Percentiles rank a stretch among this genome's conserved stretches.
phyloP scores from a whole-genome alignment of 208 protist species.

The Entamoeba histolytica region DNA sequence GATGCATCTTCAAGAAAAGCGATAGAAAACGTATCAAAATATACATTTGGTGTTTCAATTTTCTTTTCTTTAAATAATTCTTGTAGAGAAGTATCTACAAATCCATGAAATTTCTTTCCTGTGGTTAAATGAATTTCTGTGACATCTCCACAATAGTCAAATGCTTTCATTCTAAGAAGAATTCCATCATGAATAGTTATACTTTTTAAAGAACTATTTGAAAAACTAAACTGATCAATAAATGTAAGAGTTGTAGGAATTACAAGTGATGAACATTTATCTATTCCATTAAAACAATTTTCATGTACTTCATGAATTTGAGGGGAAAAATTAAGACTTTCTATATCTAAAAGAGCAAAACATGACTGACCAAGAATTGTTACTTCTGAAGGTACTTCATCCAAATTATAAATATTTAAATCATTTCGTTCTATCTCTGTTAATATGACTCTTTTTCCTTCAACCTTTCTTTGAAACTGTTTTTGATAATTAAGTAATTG shows the following conservation, averaged over 20 bases:
- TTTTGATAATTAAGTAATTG: not conserved
- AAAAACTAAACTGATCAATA: not conserved
- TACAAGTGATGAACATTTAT: not conserved
- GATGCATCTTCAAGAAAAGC: too few relatives aligned
- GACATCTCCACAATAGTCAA: not conserved
- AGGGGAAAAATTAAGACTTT: not conserved
- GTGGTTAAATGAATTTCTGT: too few relatives aligned
- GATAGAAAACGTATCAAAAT: too few relatives aligned
- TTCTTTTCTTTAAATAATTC: too few relatives aligned
- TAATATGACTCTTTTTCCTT: not conserved
- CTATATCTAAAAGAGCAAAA: not conserved
- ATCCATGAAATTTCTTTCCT: too few relatives aligned
- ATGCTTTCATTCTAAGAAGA: not conserved
- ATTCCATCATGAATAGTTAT: not conserved
- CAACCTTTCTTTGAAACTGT: not conserved
- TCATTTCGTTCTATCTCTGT: not conserved
- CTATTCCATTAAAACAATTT: not conserved
- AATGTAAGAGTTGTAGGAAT: not conserved
- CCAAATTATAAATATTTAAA: not conserved
- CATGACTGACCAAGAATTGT: not conserved
- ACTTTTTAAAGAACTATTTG: not conserved
- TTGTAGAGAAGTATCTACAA: too few relatives aligned
- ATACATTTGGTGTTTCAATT: too few relatives aligned
- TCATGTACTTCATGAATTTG: not conserved
- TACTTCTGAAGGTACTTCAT: not conserved